phyloP scores from a whole-genome alignment of 2,329 filamentous ascomycete genomes.

The Fonsecaea pedrosoi region DNA sequence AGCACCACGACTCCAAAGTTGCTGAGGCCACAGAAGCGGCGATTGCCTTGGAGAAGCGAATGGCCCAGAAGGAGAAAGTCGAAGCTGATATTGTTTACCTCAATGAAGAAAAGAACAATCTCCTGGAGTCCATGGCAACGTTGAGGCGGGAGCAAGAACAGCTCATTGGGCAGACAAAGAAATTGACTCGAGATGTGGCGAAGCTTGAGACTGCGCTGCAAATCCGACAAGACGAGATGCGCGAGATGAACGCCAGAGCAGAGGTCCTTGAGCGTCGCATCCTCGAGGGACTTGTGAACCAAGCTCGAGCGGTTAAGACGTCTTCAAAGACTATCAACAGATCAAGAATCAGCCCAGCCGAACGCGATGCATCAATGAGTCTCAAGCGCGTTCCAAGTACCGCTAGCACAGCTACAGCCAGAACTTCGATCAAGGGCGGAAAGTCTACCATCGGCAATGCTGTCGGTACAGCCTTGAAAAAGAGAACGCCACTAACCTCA shows the following conservation, averaged over 20 bases:
- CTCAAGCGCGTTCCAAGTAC: constrained; percentile 60
- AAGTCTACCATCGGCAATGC: constrained; percentile 39
- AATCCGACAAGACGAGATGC: constrained; percentile 87
- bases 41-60: constrained; percentile 78
- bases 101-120: constrained; percentile 67
- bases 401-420: constrained; percentile 50
- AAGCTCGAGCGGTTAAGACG: constrained; percentile 76
- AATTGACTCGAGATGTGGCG: constrained; percentile 83
- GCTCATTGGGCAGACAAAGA: constrained; percentile 76
- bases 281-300: constrained; percentile 92
- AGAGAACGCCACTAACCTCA: constrained; percentile 55
- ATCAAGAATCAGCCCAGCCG: constrained; percentile 33
- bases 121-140: constrained; percentile 62
- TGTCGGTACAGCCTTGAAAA: constrained; percentile 58
- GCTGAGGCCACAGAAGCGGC: constrained; percentile 80
- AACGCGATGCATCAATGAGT: constrained; percentile 55
- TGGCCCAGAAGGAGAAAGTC: constrained; percentile 69
- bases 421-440: constrained; percentile 48
- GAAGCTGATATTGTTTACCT: constrained; percentile 59
- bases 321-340: constrained; percentile 47
- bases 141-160: constrained; percentile 65
- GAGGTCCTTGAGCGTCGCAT: constrained; percentile 90
- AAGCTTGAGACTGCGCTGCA: constrained; percentile 88
- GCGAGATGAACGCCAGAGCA: constrained; percentile 86
- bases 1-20: constrained; percentile 80